phyloP scores from a whole-genome alignment of 345 rosid genomes.

The Camelina laxa region DNA sequence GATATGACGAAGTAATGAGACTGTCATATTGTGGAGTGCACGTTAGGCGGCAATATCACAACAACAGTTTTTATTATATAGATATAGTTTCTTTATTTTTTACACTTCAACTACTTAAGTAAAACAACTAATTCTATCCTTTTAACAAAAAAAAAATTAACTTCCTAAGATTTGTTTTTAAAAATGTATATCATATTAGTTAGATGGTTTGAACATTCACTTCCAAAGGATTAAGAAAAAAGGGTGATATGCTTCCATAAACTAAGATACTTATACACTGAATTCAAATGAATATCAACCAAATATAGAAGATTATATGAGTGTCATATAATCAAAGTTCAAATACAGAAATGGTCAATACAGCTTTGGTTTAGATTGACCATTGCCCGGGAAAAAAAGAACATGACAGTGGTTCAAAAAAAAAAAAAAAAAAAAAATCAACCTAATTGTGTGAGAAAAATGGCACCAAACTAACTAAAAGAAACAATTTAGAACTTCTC shows the following conservation, averaged over 20 bases:
- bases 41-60: conserved; percentile 21
- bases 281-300: not conserved
- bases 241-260: conserved; percentile 1
- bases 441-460: conserved; percentile 20
- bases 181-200: not conserved
- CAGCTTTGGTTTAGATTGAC: not conserved
- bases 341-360: conserved; percentile 16
- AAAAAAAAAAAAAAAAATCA: conserved; percentile 4
- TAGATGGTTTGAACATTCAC: not conserved
- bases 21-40: conserved; percentile 32
- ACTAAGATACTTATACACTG: not conserved
- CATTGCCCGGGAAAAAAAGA: not conserved
- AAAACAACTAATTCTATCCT: not conserved
- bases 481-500: conserved; percentile 11
- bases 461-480: conserved; percentile 24
- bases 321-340: not conserved
- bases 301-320: not conserved
- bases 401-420: too few species aligned
- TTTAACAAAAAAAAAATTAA: not conserved
- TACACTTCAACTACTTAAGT: not conserved
- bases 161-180: not conserved
- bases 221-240: not conserved
- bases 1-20: conserved; percentile 6
- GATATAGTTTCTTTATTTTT: not conserved
- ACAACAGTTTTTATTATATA: not conserved